A percentile compares a stretch with the other conserved stretches of the same genome.
Conservation (phyloP, 306 rosid genomes). For the Prunus campanulata region DNA sequence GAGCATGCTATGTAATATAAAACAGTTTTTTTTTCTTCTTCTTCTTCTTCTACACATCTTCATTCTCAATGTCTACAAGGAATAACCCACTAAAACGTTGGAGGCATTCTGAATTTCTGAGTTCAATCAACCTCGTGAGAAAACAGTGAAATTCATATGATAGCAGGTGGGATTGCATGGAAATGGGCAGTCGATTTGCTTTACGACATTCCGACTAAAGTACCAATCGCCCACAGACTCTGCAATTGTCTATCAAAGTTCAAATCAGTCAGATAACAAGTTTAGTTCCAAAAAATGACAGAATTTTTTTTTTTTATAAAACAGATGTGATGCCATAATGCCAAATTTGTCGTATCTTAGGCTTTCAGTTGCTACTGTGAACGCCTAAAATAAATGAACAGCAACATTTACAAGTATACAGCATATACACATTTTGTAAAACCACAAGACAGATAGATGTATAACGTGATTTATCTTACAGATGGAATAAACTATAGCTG, state of each 20-base stretch:
- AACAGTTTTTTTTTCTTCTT: background rate
- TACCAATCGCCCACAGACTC: conserved; percentile 90
- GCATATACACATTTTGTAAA: background rate
- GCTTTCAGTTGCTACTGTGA: background rate
- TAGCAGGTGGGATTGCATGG: conserved; percentile 90
- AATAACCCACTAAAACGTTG: background rate
- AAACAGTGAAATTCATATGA: conserved; percentile 54
- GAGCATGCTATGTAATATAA: too few relatives aligned
- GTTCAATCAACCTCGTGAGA: conserved; percentile 32
- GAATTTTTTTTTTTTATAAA: too few relatives aligned
- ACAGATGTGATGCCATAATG: background rate
- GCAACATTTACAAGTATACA: background rate
- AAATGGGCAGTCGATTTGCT: conserved; percentile 77
- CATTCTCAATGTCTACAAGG: background rate
- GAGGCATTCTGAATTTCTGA: background rate
- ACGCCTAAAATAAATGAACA: background rate
- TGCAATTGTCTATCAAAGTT: conserved; percentile 67
- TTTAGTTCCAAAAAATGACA: background rate
- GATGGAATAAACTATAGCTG: background rate
- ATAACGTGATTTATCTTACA: background rate
- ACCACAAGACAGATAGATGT: background rate
- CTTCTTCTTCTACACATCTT: background rate
- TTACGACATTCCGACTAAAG: conserved; percentile 46
- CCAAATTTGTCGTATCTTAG: background rate
- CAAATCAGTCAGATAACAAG: background rate